phyloP scores from a whole-genome alignment of 176 grass and related monocot genomes.

The Urochloa ruziziensis region DNA sequence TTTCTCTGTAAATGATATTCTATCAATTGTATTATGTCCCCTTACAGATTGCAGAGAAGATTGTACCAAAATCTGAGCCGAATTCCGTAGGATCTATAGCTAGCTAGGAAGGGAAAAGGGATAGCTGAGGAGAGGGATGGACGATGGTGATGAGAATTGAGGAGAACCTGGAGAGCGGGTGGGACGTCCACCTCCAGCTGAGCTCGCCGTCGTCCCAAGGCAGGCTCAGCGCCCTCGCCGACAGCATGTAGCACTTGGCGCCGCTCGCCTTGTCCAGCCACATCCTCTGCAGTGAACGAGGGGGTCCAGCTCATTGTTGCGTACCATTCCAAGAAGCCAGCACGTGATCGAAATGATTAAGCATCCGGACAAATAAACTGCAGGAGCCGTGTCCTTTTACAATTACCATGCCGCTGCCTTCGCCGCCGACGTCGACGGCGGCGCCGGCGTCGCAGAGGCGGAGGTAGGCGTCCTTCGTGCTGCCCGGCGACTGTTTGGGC shows the following conservation, averaged over 20 bases:
- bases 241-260: conserved; percentile 22
- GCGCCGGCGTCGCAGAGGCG: conserved; percentile 24
- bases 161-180: conserved; percentile 37
- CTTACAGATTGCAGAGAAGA: neutral
- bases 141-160: neutral
- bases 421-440: neutral
- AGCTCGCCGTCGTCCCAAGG: conserved; percentile 52
- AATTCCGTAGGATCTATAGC: neutral
- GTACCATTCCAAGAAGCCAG: neutral
- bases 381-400: neutral
- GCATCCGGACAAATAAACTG: neutral
- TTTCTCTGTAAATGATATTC: no score
- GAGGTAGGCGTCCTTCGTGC: conserved; percentile 38
- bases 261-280: conserved; percentile 40
- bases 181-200: conserved; percentile 37
- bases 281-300: neutral
- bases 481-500: neutral
- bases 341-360: neutral
- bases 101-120: no score
- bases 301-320: neutral
- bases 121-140: neutral
- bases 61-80: neutral
- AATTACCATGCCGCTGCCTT: neutral
- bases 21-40: no score
- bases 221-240: conserved; percentile 40